A percentile compares a stretch with the other conserved stretches of the same genome.
Conservation (phyloP, 2,329 filamentous ascomycete genomes). For the Fusarium scirpi region DNA sequence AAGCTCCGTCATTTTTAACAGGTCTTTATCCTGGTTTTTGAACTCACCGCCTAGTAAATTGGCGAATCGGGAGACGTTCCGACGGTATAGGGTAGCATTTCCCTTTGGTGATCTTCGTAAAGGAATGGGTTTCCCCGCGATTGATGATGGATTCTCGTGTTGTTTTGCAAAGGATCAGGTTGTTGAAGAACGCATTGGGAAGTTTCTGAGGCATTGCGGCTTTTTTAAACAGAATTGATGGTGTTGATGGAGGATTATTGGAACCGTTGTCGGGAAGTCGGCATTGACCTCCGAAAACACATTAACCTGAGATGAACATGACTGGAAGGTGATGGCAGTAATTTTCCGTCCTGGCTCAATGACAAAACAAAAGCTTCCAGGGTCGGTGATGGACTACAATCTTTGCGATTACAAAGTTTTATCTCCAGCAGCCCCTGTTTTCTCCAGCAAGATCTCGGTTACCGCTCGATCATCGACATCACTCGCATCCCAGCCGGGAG, state of each 20-base stretch:
- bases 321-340: too few relatives aligned
- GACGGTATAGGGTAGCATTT: constrained; percentile 10
- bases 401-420: too few relatives aligned
- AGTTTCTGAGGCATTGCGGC: background rate
- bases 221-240: background rate
- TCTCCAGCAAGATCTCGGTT: background rate
- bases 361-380: too few relatives aligned
- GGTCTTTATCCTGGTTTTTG: background rate
- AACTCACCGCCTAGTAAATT: constrained; percentile 1
- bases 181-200: background rate
- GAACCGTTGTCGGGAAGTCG: background rate
- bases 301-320: too few relatives aligned
- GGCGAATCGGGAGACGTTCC: background rate
- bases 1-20: constrained; percentile 3
- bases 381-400: too few relatives aligned
- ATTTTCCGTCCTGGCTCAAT: too few relatives aligned
- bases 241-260: accelerated
- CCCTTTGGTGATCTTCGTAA: background rate
- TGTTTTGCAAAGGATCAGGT: background rate
- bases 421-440: too few relatives aligned
- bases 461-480: background rate
- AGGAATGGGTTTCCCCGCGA: background rate
- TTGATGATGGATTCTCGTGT: background rate
- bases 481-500: too few relatives aligned
- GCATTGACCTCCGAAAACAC: too few relatives aligned